Evolutionary conservation across 164 flowering plant genomes (phyloP), one percentile per base, ranked within the genome.

Genomic region (Macadamia tetraphylla): DNA sequence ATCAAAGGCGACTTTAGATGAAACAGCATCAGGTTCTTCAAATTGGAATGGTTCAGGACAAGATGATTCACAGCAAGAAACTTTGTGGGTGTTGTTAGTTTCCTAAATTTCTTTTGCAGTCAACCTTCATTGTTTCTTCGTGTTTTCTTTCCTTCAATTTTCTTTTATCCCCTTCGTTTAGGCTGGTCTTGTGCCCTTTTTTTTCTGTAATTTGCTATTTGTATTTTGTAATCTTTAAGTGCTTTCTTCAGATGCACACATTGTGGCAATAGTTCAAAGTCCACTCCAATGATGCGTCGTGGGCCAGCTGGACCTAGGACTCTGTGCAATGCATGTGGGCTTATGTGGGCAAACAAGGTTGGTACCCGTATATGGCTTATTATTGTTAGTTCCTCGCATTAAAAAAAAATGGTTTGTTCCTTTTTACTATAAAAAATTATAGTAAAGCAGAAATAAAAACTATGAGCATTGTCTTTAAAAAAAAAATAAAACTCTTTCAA

Each of bases 261-360:
- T 60, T 72, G 75, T 57, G 75, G 75, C 43, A 72, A 13, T 43
- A 67, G 67, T 62, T 59, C 62, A 32, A 72, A 72, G 58, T 53
- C 75, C 29, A 72, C 75, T 55, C 76, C 72, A 13, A 73, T 73
- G 72, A 68, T 73, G 76, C 72, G 76, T 9, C 72, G 76, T 29
- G 76, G 76, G 15, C 76, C 72, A n/a, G 69, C 66, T 29, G 71
- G 71, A 13, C 71, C 73, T n/a, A 63, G 72, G 55, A 69, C 68
- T 12, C 63, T 68, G 29, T 74, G 76, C 69, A 74, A 73, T 73
- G 76, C 76, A 35, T 73, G 76, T 63, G 76, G 76, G 10, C 71
- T 73, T 23, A 73, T 53, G 71, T 73, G 76, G 76, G 76, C 76
- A 52, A 73, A 73, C 23, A 73, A 73, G 71, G 76, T 67, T 13